phyloP scores from a whole-genome alignment of 257 asterid genomes.

The Solanum arcanum region DNA sequence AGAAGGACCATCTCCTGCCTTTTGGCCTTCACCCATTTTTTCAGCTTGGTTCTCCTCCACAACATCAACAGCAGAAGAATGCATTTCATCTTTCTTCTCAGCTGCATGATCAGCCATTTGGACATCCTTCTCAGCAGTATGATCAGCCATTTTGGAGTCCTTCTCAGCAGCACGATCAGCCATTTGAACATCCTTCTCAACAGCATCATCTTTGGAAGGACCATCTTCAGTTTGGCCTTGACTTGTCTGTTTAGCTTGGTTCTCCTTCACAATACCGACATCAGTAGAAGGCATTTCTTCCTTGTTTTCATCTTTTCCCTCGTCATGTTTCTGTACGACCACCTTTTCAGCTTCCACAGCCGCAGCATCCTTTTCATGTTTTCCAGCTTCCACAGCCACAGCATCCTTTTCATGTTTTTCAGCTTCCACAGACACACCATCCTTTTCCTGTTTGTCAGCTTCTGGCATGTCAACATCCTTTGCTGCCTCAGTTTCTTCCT shows the following conservation, averaged over 20 bases:
- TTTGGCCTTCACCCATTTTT: background rate
- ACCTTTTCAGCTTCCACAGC: background rate
- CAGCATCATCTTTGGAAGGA: background rate
- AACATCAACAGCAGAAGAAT: background rate
- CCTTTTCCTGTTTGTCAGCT: constrained; percentile 12
- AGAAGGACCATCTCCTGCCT: background rate
- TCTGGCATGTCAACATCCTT: constrained; percentile 14
- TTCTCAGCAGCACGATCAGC: background rate
- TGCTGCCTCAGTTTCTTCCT: constrained; percentile 17
- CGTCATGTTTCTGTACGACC: background rate
- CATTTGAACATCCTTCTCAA: background rate
- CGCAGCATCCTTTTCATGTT: background rate
- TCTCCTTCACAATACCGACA: constrained; percentile 1
- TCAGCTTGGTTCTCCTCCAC: background rate
- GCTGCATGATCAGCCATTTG: constrained; percentile 1
- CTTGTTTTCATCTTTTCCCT: background rate
- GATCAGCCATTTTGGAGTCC: too few species aligned
- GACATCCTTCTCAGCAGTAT: constrained; percentile 5
- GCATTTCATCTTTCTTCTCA: background rate
- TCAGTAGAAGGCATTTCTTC: background rate
- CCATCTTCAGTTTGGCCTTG: constrained; percentile 2
- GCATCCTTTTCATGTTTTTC: background rate
- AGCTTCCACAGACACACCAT: background rate
- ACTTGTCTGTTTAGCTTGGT: background rate
- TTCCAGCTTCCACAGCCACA: constrained; percentile 7